Evolutionary conservation across 192 early-diverging fungal genomes (phyloP).

Genomic region (Lunasporangiospora selenospora): DNA sequence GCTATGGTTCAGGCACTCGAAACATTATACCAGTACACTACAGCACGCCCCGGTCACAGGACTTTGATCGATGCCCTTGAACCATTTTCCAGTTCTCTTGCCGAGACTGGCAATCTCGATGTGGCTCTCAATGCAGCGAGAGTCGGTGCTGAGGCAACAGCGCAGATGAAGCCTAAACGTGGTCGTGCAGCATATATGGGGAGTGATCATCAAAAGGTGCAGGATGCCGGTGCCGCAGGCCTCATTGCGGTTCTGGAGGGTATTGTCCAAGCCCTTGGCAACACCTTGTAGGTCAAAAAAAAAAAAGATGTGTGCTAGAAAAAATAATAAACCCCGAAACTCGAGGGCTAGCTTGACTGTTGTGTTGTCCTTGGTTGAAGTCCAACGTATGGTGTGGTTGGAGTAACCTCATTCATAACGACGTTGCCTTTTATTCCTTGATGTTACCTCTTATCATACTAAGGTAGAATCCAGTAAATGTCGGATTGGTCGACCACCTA

Average conservation of each 20-base stretch:
- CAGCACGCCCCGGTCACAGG: constrained; percentile 73
- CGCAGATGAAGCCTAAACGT: constrained; percentile 62
- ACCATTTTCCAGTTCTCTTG: constrained; percentile 65
- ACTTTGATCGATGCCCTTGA: constrained; percentile 75
- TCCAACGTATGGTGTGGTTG: too few species aligned
- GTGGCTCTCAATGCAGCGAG: constrained; percentile 58
- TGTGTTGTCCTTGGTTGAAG: too few species aligned
- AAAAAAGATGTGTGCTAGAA: too few species aligned
- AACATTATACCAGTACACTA: constrained; percentile 69
- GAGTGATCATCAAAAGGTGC: constrained; percentile 47
- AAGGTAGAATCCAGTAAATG: too few species aligned
- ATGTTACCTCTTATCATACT: too few species aligned
- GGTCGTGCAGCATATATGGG: constrained; percentile 73
- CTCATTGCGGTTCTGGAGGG: constrained; percentile 62
- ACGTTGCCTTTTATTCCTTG: too few species aligned
- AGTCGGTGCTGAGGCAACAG: constrained; percentile 62
- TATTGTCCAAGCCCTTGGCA: constrained; percentile 35
- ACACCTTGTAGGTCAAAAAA: too few species aligned
- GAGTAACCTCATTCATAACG: too few species aligned
- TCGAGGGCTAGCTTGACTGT: too few species aligned
- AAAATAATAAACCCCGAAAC: too few species aligned
- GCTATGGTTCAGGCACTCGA: constrained; percentile 65
- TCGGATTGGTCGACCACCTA: too few species aligned
- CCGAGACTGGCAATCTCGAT: constrained; percentile 47
- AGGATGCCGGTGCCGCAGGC: constrained; percentile 70